Conservation (phyloP, 2,329 filamentous ascomycete species). For the Monilinia fructigena region DNA sequence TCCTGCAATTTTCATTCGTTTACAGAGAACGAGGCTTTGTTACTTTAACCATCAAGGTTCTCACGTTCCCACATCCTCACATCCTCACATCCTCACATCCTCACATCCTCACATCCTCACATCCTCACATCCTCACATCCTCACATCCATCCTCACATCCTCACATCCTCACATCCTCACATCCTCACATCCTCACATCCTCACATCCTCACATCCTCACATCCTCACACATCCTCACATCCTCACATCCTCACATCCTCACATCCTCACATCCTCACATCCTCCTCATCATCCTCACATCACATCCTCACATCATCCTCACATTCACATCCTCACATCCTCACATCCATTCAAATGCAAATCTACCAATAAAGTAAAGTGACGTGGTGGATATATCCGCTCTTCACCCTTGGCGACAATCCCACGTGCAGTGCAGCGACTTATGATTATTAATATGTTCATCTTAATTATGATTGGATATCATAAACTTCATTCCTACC, state of each 20-base stretch:
- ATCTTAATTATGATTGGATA: not conserved
- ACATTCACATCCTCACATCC: too few species aligned
- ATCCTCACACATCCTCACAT: too few species aligned
- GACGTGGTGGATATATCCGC: not conserved
- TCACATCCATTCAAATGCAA: not conserved
- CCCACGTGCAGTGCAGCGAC: not conserved
- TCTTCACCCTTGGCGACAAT: not conserved
- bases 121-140: not conserved
- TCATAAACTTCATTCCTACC: not conserved
- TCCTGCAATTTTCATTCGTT: too few species aligned
- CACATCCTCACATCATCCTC: too few species aligned
- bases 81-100: not conserved
- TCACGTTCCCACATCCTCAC: not conserved
- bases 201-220: not conserved
- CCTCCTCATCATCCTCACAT: too few species aligned
- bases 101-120: not conserved
- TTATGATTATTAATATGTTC: not conserved
- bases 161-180: not conserved
- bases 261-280: too few species aligned
- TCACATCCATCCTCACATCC: not conserved
- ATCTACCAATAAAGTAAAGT: too few species aligned
- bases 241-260: not conserved
- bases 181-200: not conserved
- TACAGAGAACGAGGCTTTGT: too few species aligned
- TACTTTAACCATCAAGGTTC: slow-evolving; percentile 16